Base-by-base conservation (phyloP, 108 stramenopile species). In the Pseudonitzschia pungens region DNA sequence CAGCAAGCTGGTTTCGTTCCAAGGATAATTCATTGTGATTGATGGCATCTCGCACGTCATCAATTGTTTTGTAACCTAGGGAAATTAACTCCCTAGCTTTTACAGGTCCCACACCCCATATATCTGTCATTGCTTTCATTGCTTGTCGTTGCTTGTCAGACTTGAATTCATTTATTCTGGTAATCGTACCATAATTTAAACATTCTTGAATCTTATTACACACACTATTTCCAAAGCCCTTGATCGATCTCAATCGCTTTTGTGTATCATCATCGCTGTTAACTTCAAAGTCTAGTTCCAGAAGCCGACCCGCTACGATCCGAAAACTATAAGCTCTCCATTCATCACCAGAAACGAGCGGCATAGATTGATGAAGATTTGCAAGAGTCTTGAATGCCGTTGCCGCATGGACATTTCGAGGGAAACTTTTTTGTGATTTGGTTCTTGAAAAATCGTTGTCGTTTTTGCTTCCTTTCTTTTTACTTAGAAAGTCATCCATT, bases 71-170 rank as follows among this genome's bases (percentile, higher is more conserved):
- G 44, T 63, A 84, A 1, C 73, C 80, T 28, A 32, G 51, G 16
- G 54, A 14, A 6, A 76, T 64, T 42, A 87, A 51, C 6, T 87
- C 71, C 10, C 31, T 26, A 8, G 83, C 86, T 52, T 69, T 31
- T 0, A 64, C 75, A 20, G 20, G 22, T 0, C 87, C 84, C 7
- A 86, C 83, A 41, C 87, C 87, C 87, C 87, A 88, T 55, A 88
- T 86, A 15, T 75, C 51, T 57, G 64, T 85, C 60, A 88, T 60
- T 22, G 70, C 67, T 9, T 73, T 57, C 69, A 86, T 77, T 18
- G 81, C 78, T 15, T 79, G 57, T 32, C 87, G 80, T 24, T 65
- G 24, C 10, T 56, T 51, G 65, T 88, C 84, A 4, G 65, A 51
- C 45, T 83, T 15, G 42, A 80, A 75, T 43, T 64, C 53, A 20